Conservation (phyloP, 495 filamentous ascomycete species). For the Lasiosphaeris hirsuta region DNA sequence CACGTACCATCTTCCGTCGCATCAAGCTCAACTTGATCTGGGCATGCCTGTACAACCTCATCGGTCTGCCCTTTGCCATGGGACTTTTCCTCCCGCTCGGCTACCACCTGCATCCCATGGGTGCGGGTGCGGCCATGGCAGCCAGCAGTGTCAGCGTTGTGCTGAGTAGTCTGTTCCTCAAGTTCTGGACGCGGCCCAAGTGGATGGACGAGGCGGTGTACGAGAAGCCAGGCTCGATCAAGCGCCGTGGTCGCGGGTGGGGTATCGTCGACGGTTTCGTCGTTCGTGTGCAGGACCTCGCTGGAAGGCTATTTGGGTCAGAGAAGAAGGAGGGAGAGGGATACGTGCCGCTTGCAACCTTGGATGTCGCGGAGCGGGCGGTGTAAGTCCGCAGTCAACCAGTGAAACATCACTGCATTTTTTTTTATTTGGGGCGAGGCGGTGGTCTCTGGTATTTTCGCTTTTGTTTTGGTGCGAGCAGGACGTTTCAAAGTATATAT, state of each 20-base stretch:
- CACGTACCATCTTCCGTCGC: slow-evolving; percentile 79
- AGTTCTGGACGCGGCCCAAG: slow-evolving; percentile 77
- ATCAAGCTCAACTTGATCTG: slow-evolving; percentile 93
- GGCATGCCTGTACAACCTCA: slow-evolving; percentile 88
- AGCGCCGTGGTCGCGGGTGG: slow-evolving; percentile 44
- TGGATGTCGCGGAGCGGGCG: slow-evolving; percentile 33
- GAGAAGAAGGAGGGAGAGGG: slow-evolving; percentile 47
- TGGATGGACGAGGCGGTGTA: slow-evolving; percentile 81
- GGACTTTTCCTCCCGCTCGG: slow-evolving; percentile 88
- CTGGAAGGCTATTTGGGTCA: slow-evolving; percentile 28
- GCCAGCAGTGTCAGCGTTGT: slow-evolving; percentile 87
- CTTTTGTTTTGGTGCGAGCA: no score
- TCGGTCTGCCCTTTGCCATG: slow-evolving; percentile 96
- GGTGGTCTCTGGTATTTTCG: no score
- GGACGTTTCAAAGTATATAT: no score
- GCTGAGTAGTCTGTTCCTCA: slow-evolving; percentile 74
- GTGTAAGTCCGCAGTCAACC: neutral
- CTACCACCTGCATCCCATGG: slow-evolving; percentile 86
- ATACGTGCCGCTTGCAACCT: slow-evolving; percentile 54
- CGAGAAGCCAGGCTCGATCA: slow-evolving; percentile 42
- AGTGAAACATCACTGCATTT: no score
- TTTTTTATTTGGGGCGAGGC: no score
- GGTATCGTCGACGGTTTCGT: slow-evolving; percentile 41
- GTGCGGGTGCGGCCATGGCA: slow-evolving; percentile 93
- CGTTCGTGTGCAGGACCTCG: slow-evolving; percentile 37